Evolutionary conservation across 2,329 filamentous ascomycete genomes (phyloP).

Genomic region (Fusarium liriodendri): DNA sequence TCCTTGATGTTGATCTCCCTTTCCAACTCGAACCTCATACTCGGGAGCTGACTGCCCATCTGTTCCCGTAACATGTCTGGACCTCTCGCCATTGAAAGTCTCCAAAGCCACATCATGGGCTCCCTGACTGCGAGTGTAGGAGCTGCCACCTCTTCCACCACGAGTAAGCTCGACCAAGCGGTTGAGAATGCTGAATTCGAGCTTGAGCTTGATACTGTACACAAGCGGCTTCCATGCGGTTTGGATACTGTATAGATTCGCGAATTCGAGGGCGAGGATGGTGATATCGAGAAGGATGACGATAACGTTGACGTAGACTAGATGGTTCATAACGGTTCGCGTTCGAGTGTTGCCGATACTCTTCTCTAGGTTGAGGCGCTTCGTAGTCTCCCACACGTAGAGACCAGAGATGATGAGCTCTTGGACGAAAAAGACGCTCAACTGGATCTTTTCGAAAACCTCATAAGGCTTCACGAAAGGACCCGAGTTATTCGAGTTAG

Average conservation of each 20-base stretch:
- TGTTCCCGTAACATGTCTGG: conserved; percentile 1
- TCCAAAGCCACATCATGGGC: conserved; percentile 30
- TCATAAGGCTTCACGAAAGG: conserved; percentile 49
- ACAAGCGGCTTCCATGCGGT: conserved; percentile 41
- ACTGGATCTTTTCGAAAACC: conserved; percentile 64
- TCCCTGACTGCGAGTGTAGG: conserved; percentile 30
- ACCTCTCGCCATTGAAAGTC: conserved; percentile 30
- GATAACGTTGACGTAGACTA: conserved; percentile 56
- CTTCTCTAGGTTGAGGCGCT: conserved; percentile 8
- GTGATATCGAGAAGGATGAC: conserved; percentile 54
- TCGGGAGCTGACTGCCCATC: conserved; percentile 23
- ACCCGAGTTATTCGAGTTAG: conserved; percentile 49
- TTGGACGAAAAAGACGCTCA: conserved; percentile 66
- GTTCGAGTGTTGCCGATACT: background rate
- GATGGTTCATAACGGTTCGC: conserved; percentile 44
- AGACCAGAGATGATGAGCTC: conserved; percentile 64
- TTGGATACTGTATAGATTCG: conserved; percentile 49
- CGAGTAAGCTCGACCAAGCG: conserved; percentile 32
- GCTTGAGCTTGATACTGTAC: conserved; percentile 52
- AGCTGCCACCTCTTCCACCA: conserved; percentile 28
- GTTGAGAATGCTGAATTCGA: conserved; percentile 53
- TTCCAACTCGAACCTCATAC: conserved; percentile 36
- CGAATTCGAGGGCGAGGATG: conserved; percentile 49
- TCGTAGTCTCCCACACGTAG: conserved; percentile 64
- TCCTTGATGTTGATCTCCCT: conserved; percentile 8